Conservation (phyloP, 2,329 filamentous ascomycete genomes). For the Sporothrix globosa region DNA sequence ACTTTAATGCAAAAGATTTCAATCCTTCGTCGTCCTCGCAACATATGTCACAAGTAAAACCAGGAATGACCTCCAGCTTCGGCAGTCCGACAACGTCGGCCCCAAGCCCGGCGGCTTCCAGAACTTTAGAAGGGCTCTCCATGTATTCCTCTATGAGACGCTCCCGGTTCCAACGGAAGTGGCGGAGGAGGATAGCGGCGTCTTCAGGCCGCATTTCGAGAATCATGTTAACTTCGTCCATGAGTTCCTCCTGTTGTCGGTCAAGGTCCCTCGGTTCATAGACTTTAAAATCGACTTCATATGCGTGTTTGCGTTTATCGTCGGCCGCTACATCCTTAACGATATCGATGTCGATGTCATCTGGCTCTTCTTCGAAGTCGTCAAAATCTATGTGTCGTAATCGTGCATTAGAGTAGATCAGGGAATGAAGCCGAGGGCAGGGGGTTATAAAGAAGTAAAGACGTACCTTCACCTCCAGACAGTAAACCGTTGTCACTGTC, state of each 20-base stretch:
- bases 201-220: conserved; percentile 87
- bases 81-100: conserved; percentile 64
- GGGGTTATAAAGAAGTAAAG: not conserved
- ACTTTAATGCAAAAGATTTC: conserved; percentile 90
- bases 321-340: conserved; percentile 65
- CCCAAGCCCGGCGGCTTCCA: conserved; percentile 83
- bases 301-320: conserved; percentile 72
- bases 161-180: conserved; percentile 96
- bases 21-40: conserved; percentile 82
- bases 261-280: conserved; percentile 80
- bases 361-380: conserved; percentile 59
- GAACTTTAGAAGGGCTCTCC: conserved; percentile 77
- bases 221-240: conserved; percentile 89
- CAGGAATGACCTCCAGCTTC: conserved; percentile 69
- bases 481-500: conserved; percentile 73
- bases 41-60: conserved; percentile 93
- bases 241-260: conserved; percentile 79
- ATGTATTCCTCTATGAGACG: conserved; percentile 94
- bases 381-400: conserved; percentile 48
- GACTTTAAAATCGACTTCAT: conserved; percentile 84
- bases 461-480: conserved; percentile 56
- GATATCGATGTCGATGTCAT: conserved; percentile 58
- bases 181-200: conserved; percentile 83
- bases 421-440: not conserved
- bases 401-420: not conserved